These are phyloP conservation scores for Wickerhamomyces xylosicus DNA, from an alignment of 805 yeast genomes.

Conservation along the genomic window DNA sequence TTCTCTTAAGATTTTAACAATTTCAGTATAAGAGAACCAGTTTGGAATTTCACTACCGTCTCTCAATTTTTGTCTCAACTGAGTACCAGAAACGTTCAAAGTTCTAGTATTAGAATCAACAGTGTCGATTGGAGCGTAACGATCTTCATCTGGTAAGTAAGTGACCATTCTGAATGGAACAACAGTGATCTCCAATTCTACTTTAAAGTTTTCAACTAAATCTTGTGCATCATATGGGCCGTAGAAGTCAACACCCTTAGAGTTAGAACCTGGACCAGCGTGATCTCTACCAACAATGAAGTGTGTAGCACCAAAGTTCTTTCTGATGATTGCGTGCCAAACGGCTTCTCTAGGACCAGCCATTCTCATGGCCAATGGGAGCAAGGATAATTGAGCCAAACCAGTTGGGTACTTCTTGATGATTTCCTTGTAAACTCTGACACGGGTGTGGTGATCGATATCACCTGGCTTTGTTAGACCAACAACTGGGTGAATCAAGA, in stretches of 20 bases:
- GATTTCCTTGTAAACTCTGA: constrained; percentile 86
- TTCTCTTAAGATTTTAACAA: constrained; percentile 81
- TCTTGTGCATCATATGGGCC: constrained; percentile 97
- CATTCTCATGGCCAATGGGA: constrained; percentile 98
- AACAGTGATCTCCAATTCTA: constrained; percentile 78
- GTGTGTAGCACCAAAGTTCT: constrained; percentile 94
- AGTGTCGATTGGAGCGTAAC: constrained; percentile 91
- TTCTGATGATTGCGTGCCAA: constrained; percentile 96
- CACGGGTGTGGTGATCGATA: constrained; percentile 95
- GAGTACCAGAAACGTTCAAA: constrained; percentile 90
- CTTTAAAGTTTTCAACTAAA: constrained; percentile 62
- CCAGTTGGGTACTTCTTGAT: constrained; percentile 91
- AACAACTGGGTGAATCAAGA: constrained; percentile 92
- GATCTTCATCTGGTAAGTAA: constrained; percentile 87
- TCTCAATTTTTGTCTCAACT: constrained; percentile 77
- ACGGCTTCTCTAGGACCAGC: constrained; percentile 98
- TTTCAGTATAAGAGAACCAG: constrained; percentile 97
- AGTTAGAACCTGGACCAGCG: constrained; percentile 90
- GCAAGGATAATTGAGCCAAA: constrained; percentile 77
- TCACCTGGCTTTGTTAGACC: constrained; percentile 97
- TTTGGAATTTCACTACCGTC: constrained; percentile 86
- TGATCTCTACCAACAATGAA: constrained; percentile 97
- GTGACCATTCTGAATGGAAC: constrained; percentile 98
- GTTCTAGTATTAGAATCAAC: constrained; percentile 74
- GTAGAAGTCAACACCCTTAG: constrained; percentile 86